These are phyloP conservation scores for Stemphylium vesicarium DNA, from an alignment of 2,329 filamentous ascomycete genomes.

Conservation along the genomic window DNA sequence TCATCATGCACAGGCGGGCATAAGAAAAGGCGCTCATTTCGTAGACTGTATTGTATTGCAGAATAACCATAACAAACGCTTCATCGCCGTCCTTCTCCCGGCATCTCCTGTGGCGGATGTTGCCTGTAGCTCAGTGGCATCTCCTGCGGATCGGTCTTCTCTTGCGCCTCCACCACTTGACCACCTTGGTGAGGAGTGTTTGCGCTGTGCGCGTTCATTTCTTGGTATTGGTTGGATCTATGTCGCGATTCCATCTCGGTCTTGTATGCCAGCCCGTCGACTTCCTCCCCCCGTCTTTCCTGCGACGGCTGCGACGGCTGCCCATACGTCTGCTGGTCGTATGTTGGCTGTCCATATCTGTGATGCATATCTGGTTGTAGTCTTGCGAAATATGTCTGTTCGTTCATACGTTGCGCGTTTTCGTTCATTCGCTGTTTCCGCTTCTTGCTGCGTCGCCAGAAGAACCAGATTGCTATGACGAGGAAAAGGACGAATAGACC, in stretches of 20 bases:
- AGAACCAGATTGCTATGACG: not conserved
- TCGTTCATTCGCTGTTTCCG: slow-evolving; percentile 4
- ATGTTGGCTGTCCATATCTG: not conserved
- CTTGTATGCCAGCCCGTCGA: slow-evolving; percentile 6
- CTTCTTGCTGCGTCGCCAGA: slow-evolving; percentile 7
- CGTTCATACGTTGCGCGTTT: slow-evolving; percentile 4
- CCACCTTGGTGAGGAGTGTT: not conserved
- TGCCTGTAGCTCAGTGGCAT: not conserved
- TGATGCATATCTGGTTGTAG: not conserved
- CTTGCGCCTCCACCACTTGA: not conserved
- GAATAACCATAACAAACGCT: not conserved
- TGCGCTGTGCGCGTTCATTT: not conserved
- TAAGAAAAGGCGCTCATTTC: not conserved
- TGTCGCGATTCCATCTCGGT: slow-evolving; percentile 1
- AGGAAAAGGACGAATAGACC: slow-evolving; percentile 6
- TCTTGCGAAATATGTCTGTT: not conserved
- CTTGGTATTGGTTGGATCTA: not conserved
- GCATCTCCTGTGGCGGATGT: not conserved
- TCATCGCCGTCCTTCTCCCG: not conserved
- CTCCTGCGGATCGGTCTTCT: slow-evolving; percentile 5
- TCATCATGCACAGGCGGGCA: not conserved
- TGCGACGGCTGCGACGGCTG: not conserved
- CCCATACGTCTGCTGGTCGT: not conserved
- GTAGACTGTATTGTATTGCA: not conserved
- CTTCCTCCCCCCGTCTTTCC: not conserved